Base-by-base conservation (phyloP, 2,329 filamentous ascomycete species). In the Tolypocladium ophioglossoides region DNA sequence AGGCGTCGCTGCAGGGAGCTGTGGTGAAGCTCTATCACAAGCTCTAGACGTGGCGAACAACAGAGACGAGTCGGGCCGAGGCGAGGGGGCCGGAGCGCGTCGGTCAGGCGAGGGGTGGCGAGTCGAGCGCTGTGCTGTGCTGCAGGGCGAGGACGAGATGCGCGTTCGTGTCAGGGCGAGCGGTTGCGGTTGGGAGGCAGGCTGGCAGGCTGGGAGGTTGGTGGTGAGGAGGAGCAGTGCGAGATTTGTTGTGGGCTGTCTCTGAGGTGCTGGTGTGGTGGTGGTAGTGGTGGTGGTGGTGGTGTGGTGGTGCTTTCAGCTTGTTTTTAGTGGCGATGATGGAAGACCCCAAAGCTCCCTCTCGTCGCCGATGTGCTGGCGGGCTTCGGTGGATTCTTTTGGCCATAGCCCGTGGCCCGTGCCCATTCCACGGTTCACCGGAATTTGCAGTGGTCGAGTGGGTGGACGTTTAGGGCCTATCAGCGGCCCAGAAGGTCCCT, bases 11-110 rank as follows among this genome's bases (percentile, higher is more conserved):
- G 40, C 55, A 50, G 57, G 55, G 50, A 60, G 62, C 62, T 62
- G 58, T 60, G 62, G 56, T 56, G 60, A 58, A 63, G 61, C 59
- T 65, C 58, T 53, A 58, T 58, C 55, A 58, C 60, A 63, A 63
- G 64, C 62, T 65, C 41, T 16, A 39, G 40, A 22, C 27, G 41
- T 32, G 49, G 35, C 34, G 27, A 27, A 48, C 44, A 20, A 32
- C 18, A 32, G 44, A 48, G 18, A 48, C 18, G 27, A 30, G 27
- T 48, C 27, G 27, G 27, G 44, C 34, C 44, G 44, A 20, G 18
- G 44, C 27, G 27, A 32, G 24, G 44, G 34, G 11, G 12, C 12
- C 12, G 34, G 34, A 16, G 34, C 34, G 34, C 34, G 34, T 35
- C 34, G 34, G 34, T 35, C 34, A 35, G 34, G 34, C 34, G 34